Conservation (phyloP, 768 basidiomycete genomes). For the Phylloporus arenicola region DNA sequence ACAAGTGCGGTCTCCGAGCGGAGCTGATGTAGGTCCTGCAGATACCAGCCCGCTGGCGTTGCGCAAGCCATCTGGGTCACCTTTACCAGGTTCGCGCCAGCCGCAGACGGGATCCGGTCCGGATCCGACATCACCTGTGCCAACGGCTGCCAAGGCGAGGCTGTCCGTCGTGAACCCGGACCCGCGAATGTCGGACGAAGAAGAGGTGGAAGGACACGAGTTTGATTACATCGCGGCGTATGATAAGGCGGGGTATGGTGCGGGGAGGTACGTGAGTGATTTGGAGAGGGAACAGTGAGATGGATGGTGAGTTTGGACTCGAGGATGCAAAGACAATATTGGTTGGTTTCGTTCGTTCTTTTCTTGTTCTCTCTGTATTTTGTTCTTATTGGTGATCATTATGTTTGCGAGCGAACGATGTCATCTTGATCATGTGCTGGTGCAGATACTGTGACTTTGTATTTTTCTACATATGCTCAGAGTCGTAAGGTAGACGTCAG, state of each 20-base stretch:
- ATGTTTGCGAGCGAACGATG: constrained; percentile 3
- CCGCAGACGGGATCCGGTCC: constrained; percentile 7
- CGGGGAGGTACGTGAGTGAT: constrained; percentile 44
- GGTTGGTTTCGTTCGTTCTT: neutral
- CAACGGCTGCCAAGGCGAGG: constrained; percentile 6
- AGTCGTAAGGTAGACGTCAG: no score
- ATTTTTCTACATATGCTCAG: no score
- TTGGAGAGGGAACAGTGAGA: constrained; percentile 27
- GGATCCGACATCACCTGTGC: constrained; percentile 26
- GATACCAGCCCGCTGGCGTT: constrained; percentile 46
- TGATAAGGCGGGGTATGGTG: constrained; percentile 34
- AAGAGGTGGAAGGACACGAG: constrained; percentile 26
- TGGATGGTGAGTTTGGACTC: neutral
- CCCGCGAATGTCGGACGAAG: constrained; percentile 25
- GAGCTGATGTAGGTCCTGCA: constrained; percentile 21
- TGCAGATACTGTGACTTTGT: neutral
- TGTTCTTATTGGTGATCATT: constrained; percentile 11
- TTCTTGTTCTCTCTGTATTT: neutral
- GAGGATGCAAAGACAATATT: neutral
- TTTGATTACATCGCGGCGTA: constrained; percentile 62
- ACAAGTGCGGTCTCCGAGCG: constrained; percentile 31
- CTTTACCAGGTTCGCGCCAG: constrained; percentile 26
- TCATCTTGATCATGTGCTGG: neutral
- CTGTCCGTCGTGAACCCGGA: constrained; percentile 29
- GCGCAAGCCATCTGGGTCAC: constrained; percentile 38